Evolutionary conservation across 108 stramenopile species (phyloP).

Genomic region (Cyclotella baltica): DNA sequence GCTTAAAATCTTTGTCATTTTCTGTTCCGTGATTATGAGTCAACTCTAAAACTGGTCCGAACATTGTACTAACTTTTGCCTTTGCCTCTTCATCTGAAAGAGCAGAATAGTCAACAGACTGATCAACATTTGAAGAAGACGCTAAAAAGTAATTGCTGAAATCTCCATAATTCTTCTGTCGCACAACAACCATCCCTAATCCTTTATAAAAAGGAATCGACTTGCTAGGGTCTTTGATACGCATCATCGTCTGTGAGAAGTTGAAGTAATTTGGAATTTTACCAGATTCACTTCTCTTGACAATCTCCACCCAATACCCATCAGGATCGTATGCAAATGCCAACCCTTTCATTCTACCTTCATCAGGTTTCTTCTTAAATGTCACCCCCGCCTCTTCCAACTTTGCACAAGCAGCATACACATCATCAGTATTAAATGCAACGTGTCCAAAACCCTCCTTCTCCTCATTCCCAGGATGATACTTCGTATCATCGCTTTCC

Average conservation of each 20-base stretch:
- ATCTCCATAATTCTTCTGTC: slow-evolving; percentile 80
- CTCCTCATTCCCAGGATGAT: slow-evolving; percentile 92
- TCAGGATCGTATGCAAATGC: slow-evolving; percentile 95
- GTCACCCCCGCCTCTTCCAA: slow-evolving; percentile 83
- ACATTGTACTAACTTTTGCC: slow-evolving; percentile 40
- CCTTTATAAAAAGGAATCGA: slow-evolving; percentile 88
- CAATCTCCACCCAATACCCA: slow-evolving; percentile 88
- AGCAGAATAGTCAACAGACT: slow-evolving; percentile 46
- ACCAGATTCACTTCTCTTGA: slow-evolving; percentile 56
- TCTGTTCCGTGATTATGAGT: slow-evolving; percentile 97
- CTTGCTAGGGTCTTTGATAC: slow-evolving; percentile 93
- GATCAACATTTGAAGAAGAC: slow-evolving; percentile 62
- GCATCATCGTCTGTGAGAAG: slow-evolving; percentile 96
- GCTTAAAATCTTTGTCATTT: slow-evolving; percentile 74
- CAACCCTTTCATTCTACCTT: slow-evolving; percentile 90
- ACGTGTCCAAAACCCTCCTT: slow-evolving; percentile 89
- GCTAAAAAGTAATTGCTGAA: slow-evolving; percentile 97
- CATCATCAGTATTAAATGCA: slow-evolving; percentile 84
- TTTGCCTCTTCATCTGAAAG: slow-evolving; percentile 51
- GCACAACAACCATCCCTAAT: slow-evolving; percentile 87
- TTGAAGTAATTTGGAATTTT: slow-evolving; percentile 72
- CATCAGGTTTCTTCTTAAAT: slow-evolving; percentile 97
- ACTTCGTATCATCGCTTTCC: slow-evolving; percentile 64
- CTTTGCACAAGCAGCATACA: slow-evolving; percentile 81
- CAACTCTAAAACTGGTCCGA: slow-evolving; percentile 88